Conservation (phyloP, 352 stramenopile species). For the Albugo candida region DNA sequence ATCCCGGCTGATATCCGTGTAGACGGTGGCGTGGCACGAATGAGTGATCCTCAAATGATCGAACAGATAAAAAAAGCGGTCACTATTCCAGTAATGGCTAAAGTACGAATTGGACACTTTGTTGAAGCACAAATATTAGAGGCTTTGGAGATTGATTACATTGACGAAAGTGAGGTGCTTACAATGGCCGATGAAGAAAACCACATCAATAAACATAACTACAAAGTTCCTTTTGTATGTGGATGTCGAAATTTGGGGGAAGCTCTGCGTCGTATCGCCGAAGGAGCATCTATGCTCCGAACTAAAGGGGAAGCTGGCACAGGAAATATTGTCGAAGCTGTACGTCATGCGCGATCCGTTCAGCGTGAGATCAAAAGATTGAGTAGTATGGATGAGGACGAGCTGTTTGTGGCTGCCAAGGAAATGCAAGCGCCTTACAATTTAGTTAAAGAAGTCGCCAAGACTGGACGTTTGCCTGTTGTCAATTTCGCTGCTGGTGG, state of each 20-base stretch:
- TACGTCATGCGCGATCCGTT: conserved; percentile 89
- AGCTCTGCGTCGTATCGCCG: conserved; percentile 85
- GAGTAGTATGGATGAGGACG: conserved; percentile 88
- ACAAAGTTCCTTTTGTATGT: conserved; percentile 97
- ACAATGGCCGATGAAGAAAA: conserved; percentile 97
- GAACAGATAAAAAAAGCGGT: conserved; percentile 96
- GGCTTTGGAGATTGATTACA: conserved; percentile 96
- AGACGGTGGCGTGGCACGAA: conserved; percentile 92
- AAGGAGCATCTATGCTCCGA: conserved; percentile 94
- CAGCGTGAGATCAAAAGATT: conserved; percentile 83
- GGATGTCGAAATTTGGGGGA: conserved; percentile 96
- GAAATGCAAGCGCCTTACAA: conserved; percentile 90
- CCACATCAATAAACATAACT: conserved; percentile 94
- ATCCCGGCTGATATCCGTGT: conserved; percentile 95
- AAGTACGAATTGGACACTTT: conserved; percentile 96
- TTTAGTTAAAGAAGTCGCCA: conserved; percentile 82
- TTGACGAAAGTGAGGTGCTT: conserved; percentile 96
- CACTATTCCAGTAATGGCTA: conserved; percentile 98
- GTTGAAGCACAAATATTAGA: conserved; percentile 97
- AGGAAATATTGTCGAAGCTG: conserved; percentile 96
- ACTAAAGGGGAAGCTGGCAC: conserved; percentile 98
- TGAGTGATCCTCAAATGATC: conserved; percentile 96
- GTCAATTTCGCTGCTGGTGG: conserved; percentile 97
- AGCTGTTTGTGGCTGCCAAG: conserved; percentile 95
- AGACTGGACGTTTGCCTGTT: conserved; percentile 84